These are phyloP conservation scores for Sugiyamaella novakii DNA, from an alignment of 1,139 yeast species.

Conservation along the genomic window DNA sequence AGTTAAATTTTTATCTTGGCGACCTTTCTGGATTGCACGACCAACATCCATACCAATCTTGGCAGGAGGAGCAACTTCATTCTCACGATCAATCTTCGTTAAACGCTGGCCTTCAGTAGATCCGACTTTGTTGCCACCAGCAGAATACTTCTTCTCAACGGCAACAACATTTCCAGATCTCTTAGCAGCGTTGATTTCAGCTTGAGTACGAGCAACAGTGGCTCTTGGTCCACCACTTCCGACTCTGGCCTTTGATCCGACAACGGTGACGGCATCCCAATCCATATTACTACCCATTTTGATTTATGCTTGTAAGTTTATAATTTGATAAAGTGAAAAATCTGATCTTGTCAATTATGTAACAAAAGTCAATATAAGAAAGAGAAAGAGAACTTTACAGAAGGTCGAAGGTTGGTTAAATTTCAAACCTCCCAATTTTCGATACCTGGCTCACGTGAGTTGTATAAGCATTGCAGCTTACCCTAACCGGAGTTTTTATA, in stretches of 20 bases:
- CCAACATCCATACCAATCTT: conserved; percentile 85
- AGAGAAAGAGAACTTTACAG: conserved; percentile 2
- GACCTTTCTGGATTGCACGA: conserved; percentile 79
- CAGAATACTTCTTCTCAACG: conserved; percentile 85
- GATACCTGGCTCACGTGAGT: conserved; percentile 18
- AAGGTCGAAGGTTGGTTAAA: conserved; percentile 5
- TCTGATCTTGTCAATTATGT: neutral
- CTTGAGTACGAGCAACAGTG: conserved; percentile 73
- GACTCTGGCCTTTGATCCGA: conserved; percentile 85
- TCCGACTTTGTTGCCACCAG: conserved; percentile 60
- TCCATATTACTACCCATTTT: conserved; percentile 44
- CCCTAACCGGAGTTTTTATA: too few relatives aligned
- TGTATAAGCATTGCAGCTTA: neutral
- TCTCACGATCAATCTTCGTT: conserved; percentile 89
- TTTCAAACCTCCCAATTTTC: neutral
- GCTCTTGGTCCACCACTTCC: conserved; percentile 91
- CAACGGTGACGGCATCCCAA: conserved; percentile 88
- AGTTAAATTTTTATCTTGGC: conserved; percentile 85
- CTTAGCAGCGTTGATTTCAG: conserved; percentile 89
- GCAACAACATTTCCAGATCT: conserved; percentile 86
- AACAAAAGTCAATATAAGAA: neutral
- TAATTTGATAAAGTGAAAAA: conserved; percentile 1
- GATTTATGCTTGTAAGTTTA: neutral
- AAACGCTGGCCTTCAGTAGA: conserved; percentile 93
- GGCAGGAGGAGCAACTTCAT: conserved; percentile 91